Conservation (phyloP, 192 early-diverging fungal genomes). For the Entophlyctis luteolus region DNA sequence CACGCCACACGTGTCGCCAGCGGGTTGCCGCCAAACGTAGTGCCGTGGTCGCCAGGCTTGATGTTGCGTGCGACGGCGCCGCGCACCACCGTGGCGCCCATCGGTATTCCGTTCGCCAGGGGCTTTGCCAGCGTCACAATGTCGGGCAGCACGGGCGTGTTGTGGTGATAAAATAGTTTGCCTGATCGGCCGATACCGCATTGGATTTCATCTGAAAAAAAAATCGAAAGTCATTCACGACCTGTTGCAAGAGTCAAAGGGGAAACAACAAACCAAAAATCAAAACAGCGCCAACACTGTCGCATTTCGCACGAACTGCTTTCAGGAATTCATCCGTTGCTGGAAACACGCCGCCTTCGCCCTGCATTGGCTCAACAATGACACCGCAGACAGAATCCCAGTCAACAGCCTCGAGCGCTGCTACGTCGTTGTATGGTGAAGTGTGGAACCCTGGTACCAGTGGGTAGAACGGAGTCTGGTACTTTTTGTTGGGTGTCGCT, state of each 20-base stretch:
- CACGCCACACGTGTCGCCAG: slow-evolving; percentile 82
- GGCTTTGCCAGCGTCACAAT: slow-evolving; percentile 96
- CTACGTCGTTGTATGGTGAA: slow-evolving; percentile 71
- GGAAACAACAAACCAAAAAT: slow-evolving; percentile 59
- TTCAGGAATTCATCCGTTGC: slow-evolving; percentile 74
- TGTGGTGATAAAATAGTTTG: slow-evolving; percentile 80
- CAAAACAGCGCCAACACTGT: slow-evolving; percentile 81
- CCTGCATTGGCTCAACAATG: slow-evolving; percentile 95
- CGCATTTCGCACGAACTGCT: slow-evolving; percentile 71
- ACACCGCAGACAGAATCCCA: slow-evolving; percentile 71
- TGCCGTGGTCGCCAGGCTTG: slow-evolving; percentile 91
- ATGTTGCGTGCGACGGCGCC: slow-evolving; percentile 76
- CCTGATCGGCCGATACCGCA: slow-evolving; percentile 90
- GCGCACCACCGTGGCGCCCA: slow-evolving; percentile 85
- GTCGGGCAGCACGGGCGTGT: slow-evolving; percentile 69
- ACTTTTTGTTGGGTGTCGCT: slow-evolving; percentile 88
- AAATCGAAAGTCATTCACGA: neutral
- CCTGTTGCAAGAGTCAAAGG: neutral
- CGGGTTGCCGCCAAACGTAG: slow-evolving; percentile 95
- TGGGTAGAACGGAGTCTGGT: slow-evolving; percentile 91
- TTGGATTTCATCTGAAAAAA: slow-evolving; percentile 36
- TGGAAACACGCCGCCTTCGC: slow-evolving; percentile 85
- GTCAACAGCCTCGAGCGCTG: slow-evolving; percentile 64
- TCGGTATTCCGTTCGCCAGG: slow-evolving; percentile 92
- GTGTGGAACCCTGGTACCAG: slow-evolving; percentile 79